Percentiles rank a stretch among this genome's conserved stretches.
Conservation (phyloP, 2,329 filamentous ascomycete species). For the Plectosphaerella cucumerina region DNA sequence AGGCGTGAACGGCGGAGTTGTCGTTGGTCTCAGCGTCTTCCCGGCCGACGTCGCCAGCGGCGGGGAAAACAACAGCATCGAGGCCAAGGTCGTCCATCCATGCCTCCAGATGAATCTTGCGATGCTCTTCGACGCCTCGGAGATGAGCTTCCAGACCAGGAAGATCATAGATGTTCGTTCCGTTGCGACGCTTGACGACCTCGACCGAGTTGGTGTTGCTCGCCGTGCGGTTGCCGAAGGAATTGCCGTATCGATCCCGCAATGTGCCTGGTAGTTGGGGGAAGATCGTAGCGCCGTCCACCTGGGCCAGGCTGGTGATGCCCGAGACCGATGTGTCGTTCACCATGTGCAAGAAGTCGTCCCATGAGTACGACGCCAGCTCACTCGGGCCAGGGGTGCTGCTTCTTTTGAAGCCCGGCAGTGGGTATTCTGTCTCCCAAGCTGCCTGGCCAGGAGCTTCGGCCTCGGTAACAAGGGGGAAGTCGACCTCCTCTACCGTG, state of each 20-base stretch:
- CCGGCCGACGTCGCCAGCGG: constrained; percentile 1
- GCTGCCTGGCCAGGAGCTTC: background rate
- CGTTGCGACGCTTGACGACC: background rate
- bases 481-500: constrained; percentile 25
- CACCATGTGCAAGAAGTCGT: constrained; percentile 16
- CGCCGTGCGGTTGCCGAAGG: background rate
- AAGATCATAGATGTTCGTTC: background rate
- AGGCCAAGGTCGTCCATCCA: background rate
- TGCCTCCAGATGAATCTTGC: background rate
- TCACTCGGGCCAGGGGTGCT: constrained; percentile 1
- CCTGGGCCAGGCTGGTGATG: constrained; percentile 17
- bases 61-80: background rate
- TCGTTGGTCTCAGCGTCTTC: background rate
- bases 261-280: constrained; percentile 4
- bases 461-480: constrained; percentile 4
- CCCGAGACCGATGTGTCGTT: constrained; percentile 18
- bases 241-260: constrained; percentile 2
- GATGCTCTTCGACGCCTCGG: background rate
- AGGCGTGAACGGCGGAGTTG: constrained; percentile 33
- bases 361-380: constrained; percentile 2
- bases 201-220: background rate
- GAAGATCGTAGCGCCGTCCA: background rate
- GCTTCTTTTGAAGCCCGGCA: background rate
- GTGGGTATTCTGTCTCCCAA: background rate
- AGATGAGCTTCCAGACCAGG: background rate